Conservation (phyloP, 148 eudicot species). For the Vaccinium darrowii region DNA sequence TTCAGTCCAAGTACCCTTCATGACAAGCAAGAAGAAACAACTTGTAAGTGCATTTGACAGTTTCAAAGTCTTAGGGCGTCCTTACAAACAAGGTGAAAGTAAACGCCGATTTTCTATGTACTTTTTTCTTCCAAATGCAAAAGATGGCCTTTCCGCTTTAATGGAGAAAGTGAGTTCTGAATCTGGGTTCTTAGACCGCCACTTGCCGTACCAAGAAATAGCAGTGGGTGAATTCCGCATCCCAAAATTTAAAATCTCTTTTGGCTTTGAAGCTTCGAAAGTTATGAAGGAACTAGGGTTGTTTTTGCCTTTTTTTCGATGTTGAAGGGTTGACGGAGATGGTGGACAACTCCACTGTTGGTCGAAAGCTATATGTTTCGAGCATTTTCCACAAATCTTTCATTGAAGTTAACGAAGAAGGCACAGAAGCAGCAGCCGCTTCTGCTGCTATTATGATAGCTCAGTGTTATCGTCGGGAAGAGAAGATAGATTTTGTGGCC, state of each 20-base stretch:
- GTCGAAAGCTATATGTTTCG: constrained; percentile 55
- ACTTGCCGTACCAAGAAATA: constrained; percentile 45
- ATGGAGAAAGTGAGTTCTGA: constrained; percentile 49
- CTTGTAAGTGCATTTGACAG: constrained; percentile 42
- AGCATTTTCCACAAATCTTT: constrained; percentile 74
- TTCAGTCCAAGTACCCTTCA: constrained; percentile 70
- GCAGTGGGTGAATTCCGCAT: constrained; percentile 60
- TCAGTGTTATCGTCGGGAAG: constrained; percentile 15
- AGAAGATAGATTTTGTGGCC: constrained; percentile 73
- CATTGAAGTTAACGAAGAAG: constrained; percentile 90
- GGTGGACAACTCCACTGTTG: constrained; percentile 56
- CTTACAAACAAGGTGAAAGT: constrained; percentile 68
- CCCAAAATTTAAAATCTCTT: constrained; percentile 72
- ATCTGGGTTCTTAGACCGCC: constrained; percentile 52
- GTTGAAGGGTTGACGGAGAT: constrained; percentile 70
- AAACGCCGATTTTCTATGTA: constrained; percentile 79
- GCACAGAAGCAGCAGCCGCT: constrained; percentile 94
- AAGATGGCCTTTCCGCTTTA: constrained; percentile 58
- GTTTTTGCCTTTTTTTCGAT: constrained; percentile 51
- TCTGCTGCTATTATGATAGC: constrained; percentile 41
- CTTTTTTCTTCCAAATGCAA: constrained; percentile 72
- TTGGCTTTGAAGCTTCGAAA: constrained; percentile 77
- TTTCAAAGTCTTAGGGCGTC: constrained; percentile 68
- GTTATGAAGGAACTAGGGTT: constrained; percentile 60
- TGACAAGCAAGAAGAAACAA: constrained; percentile 79